Evolutionary conservation across 495 filamentous ascomycete species (phyloP), one percentile per base, ranked within the genome.

Genomic region (Neurospora hispaniola): DNA sequence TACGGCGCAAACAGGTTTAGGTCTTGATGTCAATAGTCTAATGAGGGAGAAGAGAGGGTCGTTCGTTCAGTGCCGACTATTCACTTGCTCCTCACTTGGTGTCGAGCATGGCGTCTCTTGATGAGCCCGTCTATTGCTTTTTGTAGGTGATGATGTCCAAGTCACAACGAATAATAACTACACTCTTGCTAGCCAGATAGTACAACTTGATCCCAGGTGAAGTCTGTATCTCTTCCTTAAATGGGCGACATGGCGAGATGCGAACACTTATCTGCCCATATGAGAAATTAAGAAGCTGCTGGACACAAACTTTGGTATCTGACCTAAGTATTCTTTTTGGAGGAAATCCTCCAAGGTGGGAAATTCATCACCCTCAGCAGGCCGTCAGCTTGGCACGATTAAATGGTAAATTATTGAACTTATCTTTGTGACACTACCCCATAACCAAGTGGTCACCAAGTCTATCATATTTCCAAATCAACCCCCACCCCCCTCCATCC

Each of bases 401-500:
- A 35, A 4, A 12, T 18, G 27, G 54, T 66, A 66, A 0, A 14
- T 2, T 14, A 35, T 66, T 35, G 16, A 66, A 5, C 14, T 59
- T 59, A 31, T 59, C 4, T 23, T 31, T 27, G 0, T 8, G 12
- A n/a, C n/a, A 20, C 44, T n/a, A 20, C 46, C 23, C 10, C 9
- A 9, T 54, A 20, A 16, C 48, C 23, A 2, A 31, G 12, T 31
- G n/a, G 46, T 54, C 5, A 54, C 20, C 46, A 1, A 23, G 10
- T 23, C 46, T 54, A 3, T 18, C 3, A 66, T 35, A 66, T 66
- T 18, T 70, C 14, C 72, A 80, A 70, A 39, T 72, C 74, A 59
- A 82, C 78, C 27, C 78, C 79, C 23, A 69, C 68, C 1, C 83
- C 82, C 74, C 75, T 82, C 82, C 82, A 85, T 5, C 79, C 94